Percentiles rank a stretch among this genome's conserved stretches.
phyloP scores from a whole-genome alignment of 345 rosid genomes.

The Lepidium aucheri region DNA sequence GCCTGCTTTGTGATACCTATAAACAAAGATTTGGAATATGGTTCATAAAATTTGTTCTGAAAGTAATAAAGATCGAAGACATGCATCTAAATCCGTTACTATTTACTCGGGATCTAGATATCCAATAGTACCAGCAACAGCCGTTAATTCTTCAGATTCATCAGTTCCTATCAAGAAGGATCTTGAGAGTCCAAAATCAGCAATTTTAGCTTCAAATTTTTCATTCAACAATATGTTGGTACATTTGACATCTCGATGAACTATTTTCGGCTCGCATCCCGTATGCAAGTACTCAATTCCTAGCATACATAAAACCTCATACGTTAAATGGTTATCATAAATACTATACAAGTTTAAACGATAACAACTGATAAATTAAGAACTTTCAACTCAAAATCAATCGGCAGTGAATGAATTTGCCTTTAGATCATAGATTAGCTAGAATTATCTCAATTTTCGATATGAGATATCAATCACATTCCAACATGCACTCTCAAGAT shows the following conservation, averaged over 20 bases:
- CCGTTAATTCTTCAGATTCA: neutral
- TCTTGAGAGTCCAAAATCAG: conserved; percentile 38
- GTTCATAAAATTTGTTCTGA: too few species aligned
- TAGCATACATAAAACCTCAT: neutral
- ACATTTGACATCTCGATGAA: conserved; percentile 36
- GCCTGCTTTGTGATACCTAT: conserved; percentile 16
- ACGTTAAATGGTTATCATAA: neutral
- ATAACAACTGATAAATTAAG: too few species aligned
- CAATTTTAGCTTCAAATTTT: conserved; percentile 28
- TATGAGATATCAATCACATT: too few species aligned
- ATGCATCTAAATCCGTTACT: neutral
- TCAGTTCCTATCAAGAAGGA: conserved; percentile 6
- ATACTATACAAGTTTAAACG: too few species aligned
- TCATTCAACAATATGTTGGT: conserved; percentile 31
- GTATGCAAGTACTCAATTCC: conserved; percentile 31
- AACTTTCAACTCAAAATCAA: too few species aligned
- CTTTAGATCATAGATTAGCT: too few species aligned
- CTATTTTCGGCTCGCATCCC: conserved; percentile 31
- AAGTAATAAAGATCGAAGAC: too few species aligned
- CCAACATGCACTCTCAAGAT: too few species aligned
- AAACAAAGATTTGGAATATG: neutral
- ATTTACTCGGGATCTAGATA: conserved; percentile 40
- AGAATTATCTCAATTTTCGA: too few species aligned
- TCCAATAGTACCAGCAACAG: conserved; percentile 12
- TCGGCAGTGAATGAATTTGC: too few species aligned